Conservation (phyloP, 1,139 yeast genomes). For the Saccharomyces hybrid region DNA sequence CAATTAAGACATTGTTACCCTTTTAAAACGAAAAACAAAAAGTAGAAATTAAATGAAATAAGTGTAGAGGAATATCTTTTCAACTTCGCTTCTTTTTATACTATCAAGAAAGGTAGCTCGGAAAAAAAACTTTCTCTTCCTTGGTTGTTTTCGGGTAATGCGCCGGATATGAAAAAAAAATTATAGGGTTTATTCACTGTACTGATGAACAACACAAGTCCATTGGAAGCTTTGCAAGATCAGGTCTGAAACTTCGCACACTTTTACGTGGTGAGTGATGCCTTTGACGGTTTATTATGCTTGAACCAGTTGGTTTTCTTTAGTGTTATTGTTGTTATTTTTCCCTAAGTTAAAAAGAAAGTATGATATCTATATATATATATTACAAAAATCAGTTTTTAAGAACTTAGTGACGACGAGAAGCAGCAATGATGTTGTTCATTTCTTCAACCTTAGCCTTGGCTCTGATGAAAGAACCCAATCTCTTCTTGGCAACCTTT, state of each 20-base stretch:
- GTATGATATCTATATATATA: background rate
- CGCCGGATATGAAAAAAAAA: background rate
- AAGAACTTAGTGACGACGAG: constrained; percentile 13
- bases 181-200: background rate
- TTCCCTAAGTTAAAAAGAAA: background rate
- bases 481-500: too few relatives aligned
- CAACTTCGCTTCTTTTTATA: background rate
- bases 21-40: constrained; percentile 5
- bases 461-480: too few relatives aligned
- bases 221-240: background rate
- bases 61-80: too few relatives aligned
- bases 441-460: too few relatives aligned
- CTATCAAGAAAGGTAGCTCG: background rate
- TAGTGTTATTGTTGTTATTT: background rate
- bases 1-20: constrained; percentile 60
- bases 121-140: background rate
- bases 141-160: background rate
- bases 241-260: background rate
- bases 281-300: background rate
- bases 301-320: background rate
- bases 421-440: too few relatives aligned
- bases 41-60: background rate
- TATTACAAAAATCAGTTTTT: constrained; percentile 5
- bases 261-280: background rate
- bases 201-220: background rate